Evolutionary conservation across 148 eudicot genomes (phyloP), one percentile per base, ranked within the genome.

Genomic region (Cornus controversa): DNA sequence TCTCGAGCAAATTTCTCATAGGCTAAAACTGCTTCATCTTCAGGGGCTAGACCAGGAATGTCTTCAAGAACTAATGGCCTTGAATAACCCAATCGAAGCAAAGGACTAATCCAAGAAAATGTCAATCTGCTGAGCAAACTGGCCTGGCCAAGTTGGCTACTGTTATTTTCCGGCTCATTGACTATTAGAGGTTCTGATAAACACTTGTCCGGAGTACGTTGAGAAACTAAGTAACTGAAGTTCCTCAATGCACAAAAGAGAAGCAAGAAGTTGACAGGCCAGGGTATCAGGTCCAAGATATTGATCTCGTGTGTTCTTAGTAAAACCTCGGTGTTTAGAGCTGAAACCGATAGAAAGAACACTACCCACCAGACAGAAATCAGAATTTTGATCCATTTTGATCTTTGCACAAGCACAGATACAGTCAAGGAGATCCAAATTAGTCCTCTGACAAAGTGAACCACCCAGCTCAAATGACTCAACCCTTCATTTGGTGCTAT

Each of bases 41-140:
- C 89, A 23, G 81, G 69, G 70, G 82, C 90, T 18, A 91, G 72
- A 78, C 53, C 24, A 5, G 95, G 91, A 42, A 91, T 87, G 64
- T 89, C 92, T 66, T 87, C 89, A 64, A 87, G 83, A 69, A 58
- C 74, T 74, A 91, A 73, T 37, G 85, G 80, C 74, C 84, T 89
- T 0, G 82, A 78, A 45, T 82, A 72, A 67, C 92, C 95, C 75
- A 89, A 72, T 14, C 76, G 47, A 76, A 91, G 87, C 58, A 91
- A 80, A 26, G 83, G 84, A 79, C 78, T 86, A 58, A 89, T 71
- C 95, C 95, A 91, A 75, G 91, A 91, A 80, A 91, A 87, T 57
- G 78, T 85, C 71, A 90, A 37, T 78, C 73, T 79, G 74, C 86
- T 81, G 20, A 90, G 69, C 36, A 87, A 69, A 76, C 83, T 72